Conservation (phyloP, 805 yeast species). For the Metschnikowia orientalis region DNA sequence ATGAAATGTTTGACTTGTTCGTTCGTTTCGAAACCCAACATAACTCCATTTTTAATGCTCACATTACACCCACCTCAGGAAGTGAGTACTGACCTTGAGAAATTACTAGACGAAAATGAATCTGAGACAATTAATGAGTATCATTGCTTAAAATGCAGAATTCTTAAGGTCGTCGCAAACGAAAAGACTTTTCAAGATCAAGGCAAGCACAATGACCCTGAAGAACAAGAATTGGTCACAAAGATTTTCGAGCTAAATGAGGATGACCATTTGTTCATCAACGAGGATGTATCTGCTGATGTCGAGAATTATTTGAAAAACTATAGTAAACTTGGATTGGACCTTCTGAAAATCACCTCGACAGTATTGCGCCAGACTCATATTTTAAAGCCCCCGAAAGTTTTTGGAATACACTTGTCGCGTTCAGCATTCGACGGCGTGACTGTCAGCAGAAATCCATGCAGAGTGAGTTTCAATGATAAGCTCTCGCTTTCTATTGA, state of each 20-base stretch:
- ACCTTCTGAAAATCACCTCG: conserved; percentile 48
- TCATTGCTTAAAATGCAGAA: conserved; percentile 70
- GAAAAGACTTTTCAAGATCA: conserved; percentile 25
- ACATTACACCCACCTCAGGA: conserved; percentile 72
- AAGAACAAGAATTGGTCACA: conserved; percentile 24
- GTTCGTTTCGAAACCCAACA: conserved; percentile 52
- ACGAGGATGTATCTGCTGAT: conserved; percentile 58
- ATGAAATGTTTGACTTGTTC: conserved; percentile 69
- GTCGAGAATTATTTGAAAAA: conserved; percentile 44
- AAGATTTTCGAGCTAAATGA: conserved; percentile 33
- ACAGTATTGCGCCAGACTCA: conserved; percentile 63
- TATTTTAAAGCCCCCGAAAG: conserved; percentile 62
- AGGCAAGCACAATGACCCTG: conserved; percentile 22
- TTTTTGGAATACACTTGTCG: conserved; percentile 78
- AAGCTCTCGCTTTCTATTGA: conserved; percentile 46
- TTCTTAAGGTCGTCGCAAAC: conserved; percentile 27
- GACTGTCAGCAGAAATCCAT: conserved; percentile 66
- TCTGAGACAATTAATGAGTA: conserved; percentile 73
- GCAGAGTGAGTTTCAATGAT: conserved; percentile 66
- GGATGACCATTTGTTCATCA: conserved; percentile 44
- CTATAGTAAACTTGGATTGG: conserved; percentile 43
- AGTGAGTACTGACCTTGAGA: conserved; percentile 42
- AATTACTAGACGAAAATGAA: conserved; percentile 53
- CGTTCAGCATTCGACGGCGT: conserved; percentile 73
- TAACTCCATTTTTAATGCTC: conserved; percentile 61